Conservation (phyloP, 75 land plant species). For the Cunninghamia lanceolata region DNA sequence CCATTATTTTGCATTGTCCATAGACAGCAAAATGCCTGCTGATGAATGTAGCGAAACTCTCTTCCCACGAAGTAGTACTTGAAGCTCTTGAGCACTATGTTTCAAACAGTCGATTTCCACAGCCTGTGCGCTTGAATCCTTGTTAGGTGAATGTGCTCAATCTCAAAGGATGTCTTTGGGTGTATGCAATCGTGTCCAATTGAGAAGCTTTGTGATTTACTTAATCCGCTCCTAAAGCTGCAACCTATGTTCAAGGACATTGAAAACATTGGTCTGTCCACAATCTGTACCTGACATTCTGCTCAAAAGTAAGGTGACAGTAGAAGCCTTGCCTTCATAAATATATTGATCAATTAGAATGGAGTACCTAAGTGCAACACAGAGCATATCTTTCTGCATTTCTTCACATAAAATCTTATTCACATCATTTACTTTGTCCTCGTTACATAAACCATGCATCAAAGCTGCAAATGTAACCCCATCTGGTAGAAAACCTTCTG, state of each 20-base stretch:
- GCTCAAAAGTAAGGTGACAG: slow-evolving; percentile 25
- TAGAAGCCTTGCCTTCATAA: slow-evolving; percentile 19
- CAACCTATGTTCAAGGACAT: background rate
- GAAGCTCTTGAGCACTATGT: background rate
- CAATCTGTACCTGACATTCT: background rate
- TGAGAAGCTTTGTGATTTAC: background rate
- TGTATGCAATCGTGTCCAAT: background rate
- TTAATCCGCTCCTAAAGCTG: background rate
- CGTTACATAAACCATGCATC: slow-evolving; percentile 40
- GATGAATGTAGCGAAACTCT: background rate
- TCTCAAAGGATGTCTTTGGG: background rate
- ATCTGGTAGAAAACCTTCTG: slow-evolving; percentile 45
- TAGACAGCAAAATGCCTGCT: background rate
- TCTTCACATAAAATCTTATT: slow-evolving; percentile 31
- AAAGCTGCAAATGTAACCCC: slow-evolving; percentile 58
- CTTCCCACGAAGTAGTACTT: background rate
- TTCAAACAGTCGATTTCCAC: background rate
- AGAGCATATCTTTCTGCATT: slow-evolving; percentile 27
- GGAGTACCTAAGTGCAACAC: slow-evolving; percentile 33
- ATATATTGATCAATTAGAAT: slow-evolving; percentile 20
- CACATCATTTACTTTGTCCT: slow-evolving; percentile 55
- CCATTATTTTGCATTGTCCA: background rate
- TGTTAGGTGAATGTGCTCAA: background rate
- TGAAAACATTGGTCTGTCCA: background rate
- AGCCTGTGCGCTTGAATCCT: background rate